Percentiles rank a stretch among this genome's conserved stretches.
phyloP scores from a whole-genome alignment of 2,329 filamentous ascomycete species.

The Fusarium torulosum region DNA sequence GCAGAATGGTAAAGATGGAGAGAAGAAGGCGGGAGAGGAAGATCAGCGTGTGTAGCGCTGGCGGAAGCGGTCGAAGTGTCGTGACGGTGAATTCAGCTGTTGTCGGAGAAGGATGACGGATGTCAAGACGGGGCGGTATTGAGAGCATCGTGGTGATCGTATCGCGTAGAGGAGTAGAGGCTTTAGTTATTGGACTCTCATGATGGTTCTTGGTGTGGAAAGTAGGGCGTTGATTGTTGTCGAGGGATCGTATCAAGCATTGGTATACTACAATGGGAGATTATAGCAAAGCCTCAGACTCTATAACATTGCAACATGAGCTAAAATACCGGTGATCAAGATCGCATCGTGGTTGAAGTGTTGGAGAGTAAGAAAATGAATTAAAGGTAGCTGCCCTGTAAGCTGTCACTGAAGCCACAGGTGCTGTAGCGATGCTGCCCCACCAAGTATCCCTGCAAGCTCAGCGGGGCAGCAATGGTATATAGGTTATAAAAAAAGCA shows the following conservation, averaged over 20 bases:
- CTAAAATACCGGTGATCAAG: neutral
- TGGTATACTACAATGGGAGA: too few relatives aligned
- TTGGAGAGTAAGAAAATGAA: neutral
- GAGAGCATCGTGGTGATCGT: conserved; percentile 67
- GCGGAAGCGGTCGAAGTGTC: conserved; percentile 72
- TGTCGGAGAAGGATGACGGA: conserved; percentile 81
- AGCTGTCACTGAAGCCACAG: conserved; percentile 8
- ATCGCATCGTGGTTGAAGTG: neutral
- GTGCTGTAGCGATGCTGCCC: neutral
- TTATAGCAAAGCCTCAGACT: neutral
- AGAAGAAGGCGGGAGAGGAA: conserved; percentile 60
- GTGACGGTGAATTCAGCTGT: conserved; percentile 95
- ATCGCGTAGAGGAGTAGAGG: neutral
- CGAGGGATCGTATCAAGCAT: neutral
- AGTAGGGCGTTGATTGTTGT: neutral
- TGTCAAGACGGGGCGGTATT: conserved; percentile 69
- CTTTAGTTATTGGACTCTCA: conserved; percentile 11
- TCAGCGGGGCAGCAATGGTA: accelerated
- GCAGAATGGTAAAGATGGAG: conserved; percentile 58
- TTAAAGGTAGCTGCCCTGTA: neutral
- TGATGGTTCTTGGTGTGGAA: conserved; percentile 1
- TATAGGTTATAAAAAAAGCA: conserved; percentile 44
- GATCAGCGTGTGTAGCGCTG: conserved; percentile 59
- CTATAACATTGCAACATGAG: neutral
- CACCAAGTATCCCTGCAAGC: neutral